Base-by-base conservation (phyloP, 176 grass and related monocot genomes). In the Raddia guianensis region DNA sequence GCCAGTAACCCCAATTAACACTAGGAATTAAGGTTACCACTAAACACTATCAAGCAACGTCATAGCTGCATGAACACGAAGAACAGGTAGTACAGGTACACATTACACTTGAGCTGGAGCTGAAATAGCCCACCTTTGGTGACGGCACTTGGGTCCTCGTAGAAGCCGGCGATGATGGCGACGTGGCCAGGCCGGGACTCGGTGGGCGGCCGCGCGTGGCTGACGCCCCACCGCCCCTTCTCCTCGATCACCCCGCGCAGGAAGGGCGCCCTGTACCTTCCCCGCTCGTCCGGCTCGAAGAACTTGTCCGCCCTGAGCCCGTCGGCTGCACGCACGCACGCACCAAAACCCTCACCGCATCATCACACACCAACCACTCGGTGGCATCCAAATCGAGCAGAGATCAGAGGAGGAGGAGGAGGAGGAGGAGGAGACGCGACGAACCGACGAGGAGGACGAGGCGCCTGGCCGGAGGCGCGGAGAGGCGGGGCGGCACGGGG, bases 261-360 rank as follows among this genome's bases (percentile, higher is more conserved):
- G 81, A 97, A 97, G 34, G 91, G 91, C 57, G 94, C 94, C 77
- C 94, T 83, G 78, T 94, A 97, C 12, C 87, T 77, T 0, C 91
- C 87, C 7, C 80, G 75, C 45, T 85, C 85, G 27, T 97, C 91
- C 43, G 91, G 85, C 85, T 97, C 91, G 80, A 89, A 97, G 87
- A 97, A 97, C 70, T 97, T 97, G 82, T 97, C 95, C 37, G 95
- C 91, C 73, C 95, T 80, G 54, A 97, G 90, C n/a, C 95, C 95
- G 74, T 94, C 95, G 63, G 90, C 95, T 94, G n/a, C n/a, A n/a
- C n/a, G 71, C 65, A 73, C 72, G 7, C 67, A 68, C 77, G 13
- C 37, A 82, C 15, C 66, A 51, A 92, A 80, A 49, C 15, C 75
- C n/a, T 37, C 59, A 81, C 49, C 61, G 80, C n/a, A n/a, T n/a